A percentile compares a stretch with the other conserved stretches of the same genome.
phyloP scores from a whole-genome alignment of 2,329 filamentous ascomycete genomes.

The Endoconidiophora laricicola region DNA sequence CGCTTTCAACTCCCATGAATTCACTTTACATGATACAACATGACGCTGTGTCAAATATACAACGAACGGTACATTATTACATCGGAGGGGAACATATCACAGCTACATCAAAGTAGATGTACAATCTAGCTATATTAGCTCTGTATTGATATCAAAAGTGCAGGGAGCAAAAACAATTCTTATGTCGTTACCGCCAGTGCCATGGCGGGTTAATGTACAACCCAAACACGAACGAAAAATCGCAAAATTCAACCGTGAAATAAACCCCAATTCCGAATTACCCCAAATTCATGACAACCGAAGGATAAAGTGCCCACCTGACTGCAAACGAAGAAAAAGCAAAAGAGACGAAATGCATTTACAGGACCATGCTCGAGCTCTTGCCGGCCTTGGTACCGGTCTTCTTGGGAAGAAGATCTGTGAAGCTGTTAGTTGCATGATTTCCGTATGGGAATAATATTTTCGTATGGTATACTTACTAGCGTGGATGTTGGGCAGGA shows the following conservation, averaged over 20 bases:
- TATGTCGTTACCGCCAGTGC: slow-evolving; percentile 44
- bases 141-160: slow-evolving; percentile 10
- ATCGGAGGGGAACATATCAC: not conserved
- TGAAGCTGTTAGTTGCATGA: slow-evolving; percentile 17
- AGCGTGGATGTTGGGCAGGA: slow-evolving; percentile 92
- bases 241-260: slow-evolving; percentile 36
- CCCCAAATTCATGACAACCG: slow-evolving; percentile 70
- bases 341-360: slow-evolving; percentile 33
- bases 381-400: slow-evolving; percentile 82
- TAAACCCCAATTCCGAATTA: slow-evolving; percentile 49
- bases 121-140: not conserved
- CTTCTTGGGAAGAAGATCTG: slow-evolving; percentile 96
- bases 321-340: slow-evolving; percentile 31
- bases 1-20: no score
- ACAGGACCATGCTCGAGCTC: slow-evolving; percentile 87
- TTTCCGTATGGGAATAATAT: not conserved
- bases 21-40: not conserved
- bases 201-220: slow-evolving; percentile 59
- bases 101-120: not conserved
- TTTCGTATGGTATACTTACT: slow-evolving; percentile 43
- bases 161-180: slow-evolving; percentile 23
- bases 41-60: not conserved
- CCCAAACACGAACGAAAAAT: slow-evolving; percentile 40
- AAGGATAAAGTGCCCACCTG: slow-evolving; percentile 39
- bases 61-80: not conserved